phyloP scores from a whole-genome alignment of 768 basidiomycete genomes.

The Candolleomyces efflorescens region DNA sequence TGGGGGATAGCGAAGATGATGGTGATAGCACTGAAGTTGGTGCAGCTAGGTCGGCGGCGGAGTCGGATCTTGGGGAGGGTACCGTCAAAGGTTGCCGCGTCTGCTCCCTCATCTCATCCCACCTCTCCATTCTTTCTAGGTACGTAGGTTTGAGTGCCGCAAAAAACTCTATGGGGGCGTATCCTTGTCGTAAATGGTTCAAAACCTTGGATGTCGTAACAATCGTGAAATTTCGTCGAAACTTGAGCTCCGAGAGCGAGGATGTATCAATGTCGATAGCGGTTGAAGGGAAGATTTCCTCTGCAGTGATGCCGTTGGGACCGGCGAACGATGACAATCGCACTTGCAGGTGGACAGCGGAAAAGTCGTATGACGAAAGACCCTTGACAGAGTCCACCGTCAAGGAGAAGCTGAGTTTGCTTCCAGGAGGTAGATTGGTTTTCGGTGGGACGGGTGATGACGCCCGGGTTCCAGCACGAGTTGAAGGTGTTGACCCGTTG shows the following conservation, averaged over 20 bases:
- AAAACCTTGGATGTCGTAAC: conserved; percentile 71
- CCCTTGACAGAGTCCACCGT: conserved; percentile 88
- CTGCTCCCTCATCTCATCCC: conserved; percentile 91
- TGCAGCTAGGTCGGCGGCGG: no score
- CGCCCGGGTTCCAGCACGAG: conserved; percentile 40
- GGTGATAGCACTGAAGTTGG: no score
- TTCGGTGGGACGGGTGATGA: conserved; percentile 68
- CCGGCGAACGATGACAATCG: conserved; percentile 87
- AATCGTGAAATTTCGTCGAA: conserved; percentile 79
- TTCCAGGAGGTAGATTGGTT: conserved; percentile 57
- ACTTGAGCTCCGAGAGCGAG: conserved; percentile 74
- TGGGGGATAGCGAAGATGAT: no score
- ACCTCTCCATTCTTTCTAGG: conserved; percentile 83
- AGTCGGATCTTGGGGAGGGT: conserved; percentile 7
- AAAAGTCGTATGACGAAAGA: conserved; percentile 86
- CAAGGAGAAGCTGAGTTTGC: conserved; percentile 81
- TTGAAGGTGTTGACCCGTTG: conserved; percentile 60
- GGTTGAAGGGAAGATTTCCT: conserved; percentile 79
- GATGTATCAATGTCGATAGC: conserved; percentile 69
- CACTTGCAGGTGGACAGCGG: conserved; percentile 80
- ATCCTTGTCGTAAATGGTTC: conserved; percentile 66
- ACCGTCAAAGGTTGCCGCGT: conserved; percentile 40
- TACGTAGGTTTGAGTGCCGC: conserved; percentile 79
- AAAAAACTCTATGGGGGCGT: conserved; percentile 89
- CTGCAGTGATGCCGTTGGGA: conserved; percentile 48